These are phyloP conservation scores for Trametes sp. DNA, from an alignment of 1,284 basidiomycete genomes.

Conservation along the genomic window DNA sequence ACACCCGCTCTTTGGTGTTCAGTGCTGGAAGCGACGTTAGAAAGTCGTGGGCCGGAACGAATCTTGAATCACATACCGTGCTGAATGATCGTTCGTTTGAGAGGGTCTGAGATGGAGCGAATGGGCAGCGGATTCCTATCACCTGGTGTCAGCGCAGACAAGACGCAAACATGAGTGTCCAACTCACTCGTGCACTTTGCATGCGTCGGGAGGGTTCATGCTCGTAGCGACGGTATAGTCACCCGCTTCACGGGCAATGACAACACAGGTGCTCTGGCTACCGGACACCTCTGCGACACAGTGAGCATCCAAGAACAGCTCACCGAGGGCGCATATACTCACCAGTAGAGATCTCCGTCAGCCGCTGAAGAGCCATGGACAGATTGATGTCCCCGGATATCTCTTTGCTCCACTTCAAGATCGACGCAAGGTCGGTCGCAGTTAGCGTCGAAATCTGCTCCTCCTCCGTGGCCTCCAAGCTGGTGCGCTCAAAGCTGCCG, in stretches of 20 bases:
- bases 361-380: slow-evolving; percentile 61
- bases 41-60: background rate
- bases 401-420: slow-evolving; percentile 75
- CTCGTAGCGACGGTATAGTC: slow-evolving; percentile 75
- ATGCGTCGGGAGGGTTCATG: slow-evolving; percentile 63
- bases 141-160: too few relatives aligned
- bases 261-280: slow-evolving; percentile 71
- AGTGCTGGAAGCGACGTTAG: slow-evolving; percentile 51
- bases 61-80: slow-evolving; percentile 50
- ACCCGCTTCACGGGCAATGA: slow-evolving; percentile 70
- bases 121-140: slow-evolving; percentile 71
- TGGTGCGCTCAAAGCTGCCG: slow-evolving; percentile 44
- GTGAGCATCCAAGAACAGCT: background rate
- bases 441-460: slow-evolving; percentile 57
- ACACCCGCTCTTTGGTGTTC: slow-evolving; percentile 68
- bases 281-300: slow-evolving; percentile 61
- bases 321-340: slow-evolving; percentile 12
- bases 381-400: slow-evolving; percentile 77
- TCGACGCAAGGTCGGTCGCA: slow-evolving; percentile 66
- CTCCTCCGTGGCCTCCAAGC: slow-evolving; percentile 52
- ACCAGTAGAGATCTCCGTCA: slow-evolving; percentile 77
- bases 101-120: slow-evolving; percentile 62
- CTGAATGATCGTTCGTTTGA: slow-evolving; percentile 70
- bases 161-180: too few relatives aligned
- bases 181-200: slow-evolving; percentile 71